Conservation (phyloP, 169 alveolate species). For the Cryptosporidium tyzzeri region DNA sequence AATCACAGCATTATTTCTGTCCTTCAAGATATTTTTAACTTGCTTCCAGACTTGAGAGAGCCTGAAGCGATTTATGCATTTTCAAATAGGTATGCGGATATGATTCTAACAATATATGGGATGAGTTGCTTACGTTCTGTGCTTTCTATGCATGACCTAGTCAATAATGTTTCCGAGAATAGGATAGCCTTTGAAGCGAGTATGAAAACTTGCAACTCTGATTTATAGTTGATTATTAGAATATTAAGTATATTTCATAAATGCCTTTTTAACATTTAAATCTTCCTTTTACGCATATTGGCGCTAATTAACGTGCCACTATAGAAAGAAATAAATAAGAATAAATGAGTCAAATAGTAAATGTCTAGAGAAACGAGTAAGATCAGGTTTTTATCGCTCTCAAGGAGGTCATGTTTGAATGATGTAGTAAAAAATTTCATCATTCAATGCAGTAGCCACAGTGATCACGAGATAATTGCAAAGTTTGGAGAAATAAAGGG, state of each 20-base stretch:
- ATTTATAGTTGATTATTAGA: not conserved
- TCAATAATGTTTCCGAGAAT: slow-evolving; percentile 93
- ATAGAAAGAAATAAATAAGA: not conserved
- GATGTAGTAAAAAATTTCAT: slow-evolving; percentile 46
- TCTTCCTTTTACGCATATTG: not conserved
- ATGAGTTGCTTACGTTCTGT: slow-evolving; percentile 92
- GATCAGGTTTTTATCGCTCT: slow-evolving; percentile 46
- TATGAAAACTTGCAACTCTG: slow-evolving; percentile 41
- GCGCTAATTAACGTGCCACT: not conserved
- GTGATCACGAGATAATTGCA: slow-evolving; percentile 44
- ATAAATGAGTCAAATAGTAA: slow-evolving; percentile 73
- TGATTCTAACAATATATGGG: slow-evolving; percentile 92
- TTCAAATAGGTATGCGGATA: slow-evolving; percentile 93
- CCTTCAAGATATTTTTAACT: slow-evolving; percentile 94
- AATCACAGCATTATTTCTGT: slow-evolving; percentile 91
- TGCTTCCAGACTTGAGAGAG: slow-evolving; percentile 91
- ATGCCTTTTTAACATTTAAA: not conserved
- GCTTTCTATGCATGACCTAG: slow-evolving; percentile 94
- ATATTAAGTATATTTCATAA: not conserved
- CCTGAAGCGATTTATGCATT: slow-evolving; percentile 91
- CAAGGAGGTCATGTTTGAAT: slow-evolving; percentile 33
- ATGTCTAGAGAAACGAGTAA: slow-evolving; percentile 78
- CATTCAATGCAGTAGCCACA: slow-evolving; percentile 42
- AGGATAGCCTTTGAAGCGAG: slow-evolving; percentile 82
- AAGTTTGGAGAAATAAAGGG: slow-evolving; percentile 73